A percentile compares a stretch with the other conserved stretches of the same genome.
These are phyloP conservation scores for Dichotomopilus funicola DNA, from an alignment of 2,329 filamentous ascomycete genomes.

Conservation along the genomic window DNA sequence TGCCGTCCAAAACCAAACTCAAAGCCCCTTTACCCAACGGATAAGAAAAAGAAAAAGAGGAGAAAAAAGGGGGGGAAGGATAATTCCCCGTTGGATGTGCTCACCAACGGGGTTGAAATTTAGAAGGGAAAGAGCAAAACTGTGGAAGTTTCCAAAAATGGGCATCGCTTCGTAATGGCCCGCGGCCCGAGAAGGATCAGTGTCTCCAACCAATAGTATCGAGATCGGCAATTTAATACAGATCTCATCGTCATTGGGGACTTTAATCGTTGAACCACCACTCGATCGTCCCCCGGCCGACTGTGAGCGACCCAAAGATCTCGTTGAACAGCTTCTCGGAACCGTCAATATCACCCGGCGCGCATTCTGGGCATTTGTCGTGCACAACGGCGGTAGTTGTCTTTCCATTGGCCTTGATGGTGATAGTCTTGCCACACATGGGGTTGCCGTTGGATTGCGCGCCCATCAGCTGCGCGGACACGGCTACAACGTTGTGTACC, in stretches of 20 bases:
- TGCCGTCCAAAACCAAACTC: no score
- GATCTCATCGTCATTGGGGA: no score
- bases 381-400: constrained; percentile 52
- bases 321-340: constrained; percentile 49
- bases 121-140: neutral
- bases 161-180: constrained; percentile 10
- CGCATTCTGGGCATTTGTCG: constrained; percentile 73
- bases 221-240: no score
- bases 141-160: constrained; percentile 3
- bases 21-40: no score
- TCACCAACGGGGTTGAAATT: constrained; percentile 9
- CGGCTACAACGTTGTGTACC: constrained; percentile 58
- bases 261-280: constrained; percentile 41
- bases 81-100: neutral
- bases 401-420: constrained; percentile 55
- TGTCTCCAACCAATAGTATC: neutral
- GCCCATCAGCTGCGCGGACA: constrained; percentile 60
- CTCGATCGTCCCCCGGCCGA: constrained; percentile 36
- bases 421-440: constrained; percentile 63
- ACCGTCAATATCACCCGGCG: constrained; percentile 50
- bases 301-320: constrained; percentile 41
- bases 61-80: no score
- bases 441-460: constrained; percentile 58
- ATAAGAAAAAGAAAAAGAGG: no score
- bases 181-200: neutral